Percentiles rank a stretch among this genome's conserved stretches.
Evolutionary conservation across 148 eudicot genomes (phyloP).

Genomic region (Oxyria digyna): DNA sequence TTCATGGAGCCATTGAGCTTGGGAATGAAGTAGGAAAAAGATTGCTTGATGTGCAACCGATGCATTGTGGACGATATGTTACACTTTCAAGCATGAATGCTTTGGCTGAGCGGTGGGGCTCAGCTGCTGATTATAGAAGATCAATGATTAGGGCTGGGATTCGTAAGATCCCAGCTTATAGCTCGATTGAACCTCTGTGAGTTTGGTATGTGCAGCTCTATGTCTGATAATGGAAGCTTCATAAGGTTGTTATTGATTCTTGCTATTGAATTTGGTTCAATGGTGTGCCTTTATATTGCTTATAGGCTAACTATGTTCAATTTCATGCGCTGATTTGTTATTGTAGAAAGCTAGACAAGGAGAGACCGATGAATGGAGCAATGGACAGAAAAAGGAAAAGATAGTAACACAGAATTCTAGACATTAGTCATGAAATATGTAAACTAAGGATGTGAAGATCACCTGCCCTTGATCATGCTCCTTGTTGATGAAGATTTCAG

Average conservation of each 20-base stretch:
- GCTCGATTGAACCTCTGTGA: slow-evolving; percentile 17
- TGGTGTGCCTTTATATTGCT: no score
- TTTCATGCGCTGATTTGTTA: not conserved
- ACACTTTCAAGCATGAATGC: slow-evolving; percentile 42
- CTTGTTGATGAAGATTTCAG: slow-evolving; percentile 89
- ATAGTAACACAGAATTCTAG: slow-evolving; percentile 19
- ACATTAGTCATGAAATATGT: slow-evolving; percentile 54
- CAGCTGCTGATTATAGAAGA: slow-evolving; percentile 43
- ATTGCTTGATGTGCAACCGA: slow-evolving; percentile 30
- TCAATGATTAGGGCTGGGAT: slow-evolving; percentile 38
- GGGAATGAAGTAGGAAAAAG: slow-evolving; percentile 34
- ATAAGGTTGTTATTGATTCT: no score
- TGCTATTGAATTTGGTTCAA: no score
- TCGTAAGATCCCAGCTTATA: slow-evolving; percentile 33
- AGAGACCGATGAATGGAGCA: slow-evolving; percentile 8
- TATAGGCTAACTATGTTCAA: not conserved
- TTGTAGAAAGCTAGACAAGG: not conserved
- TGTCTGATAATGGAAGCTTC: not conserved
- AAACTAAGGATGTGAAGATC: slow-evolving; percentile 88
- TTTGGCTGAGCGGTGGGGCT: slow-evolving; percentile 35
- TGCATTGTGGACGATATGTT: slow-evolving; percentile 37
- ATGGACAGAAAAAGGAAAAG: not conserved
- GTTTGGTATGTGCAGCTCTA: not conserved
- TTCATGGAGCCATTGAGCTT: slow-evolving; percentile 38
- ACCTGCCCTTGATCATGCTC: slow-evolving; percentile 71